phyloP scores from a whole-genome alignment of 2,329 filamentous ascomycete species.

The Stagonosporopsis vannaccii region DNA sequence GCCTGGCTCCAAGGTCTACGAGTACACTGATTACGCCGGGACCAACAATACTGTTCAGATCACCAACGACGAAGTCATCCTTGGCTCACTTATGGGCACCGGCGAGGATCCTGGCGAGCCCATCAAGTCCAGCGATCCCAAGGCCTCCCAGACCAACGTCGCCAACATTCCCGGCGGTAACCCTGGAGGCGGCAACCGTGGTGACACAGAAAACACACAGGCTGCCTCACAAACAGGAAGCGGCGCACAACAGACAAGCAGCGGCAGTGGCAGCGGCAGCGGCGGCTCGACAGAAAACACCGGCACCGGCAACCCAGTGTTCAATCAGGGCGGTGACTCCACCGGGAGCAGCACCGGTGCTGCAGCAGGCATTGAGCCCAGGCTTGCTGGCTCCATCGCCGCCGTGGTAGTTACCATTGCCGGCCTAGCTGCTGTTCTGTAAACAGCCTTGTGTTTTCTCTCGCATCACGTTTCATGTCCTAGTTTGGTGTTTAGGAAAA shows the following conservation, averaged over 20 bases:
- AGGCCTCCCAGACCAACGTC: constrained; percentile 42
- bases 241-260: constrained; percentile 19
- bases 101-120: constrained; percentile 71
- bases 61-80: constrained; percentile 74
- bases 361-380: constrained; percentile 33
- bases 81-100: constrained; percentile 81
- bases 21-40: constrained; percentile 69
- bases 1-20: constrained; percentile 71
- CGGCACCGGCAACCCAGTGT: not conserved
- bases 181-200: constrained; percentile 57
- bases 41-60: constrained; percentile 79
- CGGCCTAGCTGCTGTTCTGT: constrained; percentile 37
- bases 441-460: not conserved
- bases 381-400: constrained; percentile 41
- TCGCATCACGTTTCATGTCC: constrained; percentile 15
- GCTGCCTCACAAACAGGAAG: constrained; percentile 14
- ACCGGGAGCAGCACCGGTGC: constrained; percentile 17
- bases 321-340: constrained; percentile 32
- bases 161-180: constrained; percentile 65
- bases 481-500: constrained; percentile 16
- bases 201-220: constrained; percentile 30
- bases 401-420: constrained; percentile 46
- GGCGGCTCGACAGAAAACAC: constrained; percentile 10
- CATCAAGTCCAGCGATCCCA: constrained; percentile 41
- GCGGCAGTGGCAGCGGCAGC: too few species aligned